Evolutionary conservation across 139 green algal genomes (phyloP), one percentile per base, ranked within the genome.

Genomic region (Coelastrella sp.): DNA sequence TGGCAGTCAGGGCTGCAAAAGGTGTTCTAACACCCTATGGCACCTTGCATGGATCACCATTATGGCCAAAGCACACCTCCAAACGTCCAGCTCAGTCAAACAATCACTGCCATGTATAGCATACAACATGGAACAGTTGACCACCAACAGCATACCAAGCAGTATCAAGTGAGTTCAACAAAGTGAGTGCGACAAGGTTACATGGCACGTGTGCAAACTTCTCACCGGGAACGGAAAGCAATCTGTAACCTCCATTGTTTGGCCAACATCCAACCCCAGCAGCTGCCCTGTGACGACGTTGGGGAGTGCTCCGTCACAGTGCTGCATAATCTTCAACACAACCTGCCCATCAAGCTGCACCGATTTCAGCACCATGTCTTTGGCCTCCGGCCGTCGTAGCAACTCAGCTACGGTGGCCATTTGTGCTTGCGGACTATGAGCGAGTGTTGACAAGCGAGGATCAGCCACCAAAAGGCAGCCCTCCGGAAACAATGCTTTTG

Each of bases 171-270:
- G n/a, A n/a, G n/a, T n/a, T n/a, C n/a, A n/a, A n/a, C n/a, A n/a
- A n/a, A n/a, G n/a, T n/a, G n/a, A n/a, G n/a, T n/a, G n/a, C n/a
- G n/a, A n/a, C n/a, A n/a, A n/a, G n/a, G n/a, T n/a, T n/a, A n/a
- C n/a, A n/a, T n/a, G n/a, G n/a, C n/a, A n/a, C n/a, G n/a, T n/a
- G n/a, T n/a, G n/a, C n/a, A n/a, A n/a, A n/a, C n/a, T n/a, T n/a
- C n/a, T 84, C 84, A 98, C 96, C 57, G 98, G 98, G 83, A 99
- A 99, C 2, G 98, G 95, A 76, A 99, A 99, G 90, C 93, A 98
- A 86, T 99, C 95, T 15, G 98, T 99, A 66, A 99, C 94, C 85
- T 99, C 97, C 30, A 99, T 90, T 48, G 94, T 98, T 30, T 92
- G 78, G 0, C 97, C 96, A 30, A 99, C 96, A 82, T 99, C 98